phyloP scores from a whole-genome alignment of 2,329 filamentous ascomycete genomes.

The Tolypocladium inflatum region DNA sequence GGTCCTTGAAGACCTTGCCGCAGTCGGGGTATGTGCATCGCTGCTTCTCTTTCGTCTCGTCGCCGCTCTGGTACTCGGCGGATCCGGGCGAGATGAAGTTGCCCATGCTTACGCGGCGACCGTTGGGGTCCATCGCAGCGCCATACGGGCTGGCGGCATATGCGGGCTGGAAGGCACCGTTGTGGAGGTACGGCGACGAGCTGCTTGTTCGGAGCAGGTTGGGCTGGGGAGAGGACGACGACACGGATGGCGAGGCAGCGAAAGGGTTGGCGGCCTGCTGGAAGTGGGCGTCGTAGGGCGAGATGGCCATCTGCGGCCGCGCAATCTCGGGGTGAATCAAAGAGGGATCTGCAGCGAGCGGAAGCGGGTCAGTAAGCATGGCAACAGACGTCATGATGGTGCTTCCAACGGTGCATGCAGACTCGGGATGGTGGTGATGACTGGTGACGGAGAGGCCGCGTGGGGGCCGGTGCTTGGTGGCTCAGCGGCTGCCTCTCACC shows the following conservation, averaged over 20 bases:
- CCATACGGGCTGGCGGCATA: slow-evolving; percentile 45
- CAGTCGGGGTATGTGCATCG: slow-evolving; percentile 78
- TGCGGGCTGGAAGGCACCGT: slow-evolving; percentile 40
- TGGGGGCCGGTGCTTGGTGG: background rate
- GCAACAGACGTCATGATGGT: slow-evolving; percentile 1
- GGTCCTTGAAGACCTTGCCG: slow-evolving; percentile 78
- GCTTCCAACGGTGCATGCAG: background rate
- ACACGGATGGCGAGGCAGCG: slow-evolving; percentile 54
- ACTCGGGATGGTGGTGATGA: background rate
- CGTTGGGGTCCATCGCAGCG: slow-evolving; percentile 32
- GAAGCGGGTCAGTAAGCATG: slow-evolving; percentile 25
- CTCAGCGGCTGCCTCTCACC: background rate
- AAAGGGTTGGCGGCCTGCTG: slow-evolving; percentile 37
- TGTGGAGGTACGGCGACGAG: slow-evolving; percentile 58
- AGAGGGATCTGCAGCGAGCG: slow-evolving; percentile 37
- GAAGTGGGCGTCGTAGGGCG: slow-evolving; percentile 38
- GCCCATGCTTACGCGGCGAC: slow-evolving; percentile 56
- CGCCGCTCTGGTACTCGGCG: slow-evolving; percentile 50
- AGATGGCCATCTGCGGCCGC: slow-evolving; percentile 34
- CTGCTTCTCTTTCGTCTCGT: slow-evolving; percentile 57
- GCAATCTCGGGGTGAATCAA: slow-evolving; percentile 46
- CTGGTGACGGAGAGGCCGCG: background rate
- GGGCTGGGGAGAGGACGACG: slow-evolving; percentile 40
- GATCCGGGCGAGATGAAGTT: slow-evolving; percentile 58
- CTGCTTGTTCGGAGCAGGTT: slow-evolving; percentile 41